Percentiles rank a stretch among this genome's conserved stretches.
These are phyloP conservation scores for Murraya koenigii DNA, from an alignment of 345 rosid species.

Conservation along the genomic window DNA sequence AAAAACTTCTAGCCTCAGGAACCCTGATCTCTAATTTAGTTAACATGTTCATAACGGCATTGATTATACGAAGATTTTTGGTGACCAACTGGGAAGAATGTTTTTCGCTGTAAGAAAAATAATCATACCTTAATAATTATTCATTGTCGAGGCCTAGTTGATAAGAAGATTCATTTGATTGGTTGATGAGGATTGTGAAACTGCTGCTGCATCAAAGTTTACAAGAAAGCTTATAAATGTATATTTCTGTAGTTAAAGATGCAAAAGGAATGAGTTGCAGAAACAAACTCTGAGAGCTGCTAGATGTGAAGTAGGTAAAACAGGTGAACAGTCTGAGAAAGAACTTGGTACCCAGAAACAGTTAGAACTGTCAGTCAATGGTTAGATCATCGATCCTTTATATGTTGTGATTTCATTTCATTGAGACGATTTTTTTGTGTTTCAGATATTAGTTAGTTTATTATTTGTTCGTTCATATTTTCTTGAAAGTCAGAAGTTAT, in stretches of 20 bases:
- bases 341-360: background rate
- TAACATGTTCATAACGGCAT: constrained; percentile 13
- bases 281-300: constrained; percentile 8
- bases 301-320: constrained; percentile 29
- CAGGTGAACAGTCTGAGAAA: constrained; percentile 33
- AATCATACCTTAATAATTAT: background rate
- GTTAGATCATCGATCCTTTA: background rate
- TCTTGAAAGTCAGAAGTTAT: background rate
- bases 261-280: background rate
- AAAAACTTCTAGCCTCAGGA: constrained; percentile 23
- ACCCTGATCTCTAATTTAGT: background rate
- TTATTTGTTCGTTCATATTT: background rate
- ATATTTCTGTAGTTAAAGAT: background rate
- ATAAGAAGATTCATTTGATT: background rate
- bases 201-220: background rate
- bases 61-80: background rate
- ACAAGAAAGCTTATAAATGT: background rate
- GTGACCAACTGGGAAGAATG: background rate
- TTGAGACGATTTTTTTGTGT: background rate
- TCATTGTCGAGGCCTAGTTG: background rate
- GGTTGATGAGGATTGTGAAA: background rate
- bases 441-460: no score
- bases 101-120: background rate
- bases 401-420: background rate
- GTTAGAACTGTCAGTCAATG: background rate